Evolutionary conservation across 495 filamentous ascomycete species (phyloP).

Genomic region (Xylaria bambusicola): DNA sequence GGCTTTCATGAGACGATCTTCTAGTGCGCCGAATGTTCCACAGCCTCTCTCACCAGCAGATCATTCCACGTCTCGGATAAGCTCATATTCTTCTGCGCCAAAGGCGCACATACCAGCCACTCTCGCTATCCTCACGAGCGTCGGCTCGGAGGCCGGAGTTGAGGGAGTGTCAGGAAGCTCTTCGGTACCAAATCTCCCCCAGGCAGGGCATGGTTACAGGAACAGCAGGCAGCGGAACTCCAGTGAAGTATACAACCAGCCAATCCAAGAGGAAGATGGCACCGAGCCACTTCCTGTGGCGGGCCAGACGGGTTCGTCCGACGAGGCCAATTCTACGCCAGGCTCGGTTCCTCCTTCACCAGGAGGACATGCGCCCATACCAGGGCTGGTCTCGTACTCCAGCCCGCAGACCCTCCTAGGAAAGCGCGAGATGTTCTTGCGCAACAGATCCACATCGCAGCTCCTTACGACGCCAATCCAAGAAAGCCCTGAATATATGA

Average conservation of each 20-base stretch:
- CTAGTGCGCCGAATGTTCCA: conserved; percentile 32
- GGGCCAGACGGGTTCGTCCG: conserved; percentile 21
- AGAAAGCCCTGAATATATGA: conserved; percentile 22
- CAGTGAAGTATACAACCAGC: conserved; percentile 35
- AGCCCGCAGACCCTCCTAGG: conserved; percentile 60
- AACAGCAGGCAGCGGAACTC: conserved; percentile 27
- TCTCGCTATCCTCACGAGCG: conserved; percentile 12
- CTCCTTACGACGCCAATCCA: conserved; percentile 25
- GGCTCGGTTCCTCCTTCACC: conserved; percentile 20
- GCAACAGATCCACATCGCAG: conserved; percentile 49
- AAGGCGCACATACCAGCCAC: conserved; percentile 40
- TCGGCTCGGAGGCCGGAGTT: conserved; percentile 21
- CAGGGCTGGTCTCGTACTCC: conserved; percentile 38
- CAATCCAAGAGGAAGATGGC: conserved; percentile 42
- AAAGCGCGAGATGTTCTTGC: conserved; percentile 61
- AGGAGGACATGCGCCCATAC: conserved; percentile 28
- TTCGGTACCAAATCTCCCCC: conserved; percentile 20
- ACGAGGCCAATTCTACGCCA: conserved; percentile 17
- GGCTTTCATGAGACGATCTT: conserved; percentile 36
- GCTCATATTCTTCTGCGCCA: conserved; percentile 44
- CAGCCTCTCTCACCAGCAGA: conserved; percentile 39
- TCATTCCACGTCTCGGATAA: conserved; percentile 41
- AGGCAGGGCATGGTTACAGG: conserved; percentile 17
- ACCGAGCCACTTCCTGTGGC: conserved; percentile 21
- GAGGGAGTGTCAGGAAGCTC: conserved; percentile 25